Base-by-base conservation (phyloP, 345 rosid genomes). In the Euphorbia tirucalli region DNA sequence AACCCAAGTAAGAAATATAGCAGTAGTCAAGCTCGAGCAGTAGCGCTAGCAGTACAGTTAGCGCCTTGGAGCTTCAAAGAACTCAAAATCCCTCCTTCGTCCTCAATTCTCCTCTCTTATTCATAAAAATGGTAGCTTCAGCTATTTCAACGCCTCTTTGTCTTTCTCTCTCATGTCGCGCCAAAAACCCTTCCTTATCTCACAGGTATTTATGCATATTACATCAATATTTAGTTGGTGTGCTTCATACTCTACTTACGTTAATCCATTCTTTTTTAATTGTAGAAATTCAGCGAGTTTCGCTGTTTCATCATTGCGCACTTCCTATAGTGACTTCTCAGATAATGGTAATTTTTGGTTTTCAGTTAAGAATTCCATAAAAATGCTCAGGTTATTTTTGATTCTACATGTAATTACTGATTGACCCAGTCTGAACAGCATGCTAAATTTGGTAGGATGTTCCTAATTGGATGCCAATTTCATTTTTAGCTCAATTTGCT, bases 101-200 rank as follows among this genome's bases (percentile, higher is more conserved):
- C 19, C n/a, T 39, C 16, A 39, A 4, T 7, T 37, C 3, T 28
- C 13, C 41, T 21, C 52, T 64, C 55, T 11, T n/a, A 11, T 61
- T 44, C 11, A 5, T 0, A 50, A 37, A 74, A 65, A 87, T 85
- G 91, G 86, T 81, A 67, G 84, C 85, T 25, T 70, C 86, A 15
- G 78, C 87, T 70, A 77, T 85, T 66, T 74, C 87, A 61, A 67
- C 85, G 57, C 69, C 86, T 32, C 28, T 80, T 1, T 71, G 75
- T 74, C 74, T 79, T 55, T 74, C 74, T 43, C 49, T 77, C 59
- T 77, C 78, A 68, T 84, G 74, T 71, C 68, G 72, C 65, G 68
- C 68, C 52, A 66, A 66, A 74, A 69, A 57, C 59, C 75, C 80
- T 54, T 70, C 78, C 37, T 77, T 75, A 59, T 41, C 79, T 70